Percentiles rank a stretch among this genome's conserved stretches.
Evolutionary conservation across 192 early-diverging fungal genomes (phyloP).

Genomic region (Dimargaris cristalligena): DNA sequence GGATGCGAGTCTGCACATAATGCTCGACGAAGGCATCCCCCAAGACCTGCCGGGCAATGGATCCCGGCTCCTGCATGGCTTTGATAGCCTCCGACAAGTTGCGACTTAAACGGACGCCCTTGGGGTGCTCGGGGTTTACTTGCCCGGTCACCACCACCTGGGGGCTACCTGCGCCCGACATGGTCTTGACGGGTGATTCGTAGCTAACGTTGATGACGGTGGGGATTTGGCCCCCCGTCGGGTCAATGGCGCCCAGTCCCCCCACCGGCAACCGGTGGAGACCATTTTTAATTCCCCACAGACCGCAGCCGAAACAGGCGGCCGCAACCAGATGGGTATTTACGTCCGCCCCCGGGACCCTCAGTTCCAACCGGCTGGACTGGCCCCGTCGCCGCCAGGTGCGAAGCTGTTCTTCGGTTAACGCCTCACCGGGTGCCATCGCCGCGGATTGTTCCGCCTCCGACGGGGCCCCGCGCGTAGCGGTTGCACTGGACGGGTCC

Average conservation of each 20-base stretch:
- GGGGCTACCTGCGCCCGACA: slow-evolving; percentile 19
- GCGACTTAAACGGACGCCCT: slow-evolving; percentile 12
- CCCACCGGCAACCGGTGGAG: slow-evolving; percentile 29
- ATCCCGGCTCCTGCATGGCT: slow-evolving; percentile 43
- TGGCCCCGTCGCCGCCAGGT: too few relatives aligned
- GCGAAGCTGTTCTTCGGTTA: too few relatives aligned
- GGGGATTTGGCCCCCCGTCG: slow-evolving; percentile 11
- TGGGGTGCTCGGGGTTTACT: not conserved
- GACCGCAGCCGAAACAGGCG: slow-evolving; percentile 49
- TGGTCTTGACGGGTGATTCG: slow-evolving; percentile 14
- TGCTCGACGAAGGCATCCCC: slow-evolving; percentile 66
- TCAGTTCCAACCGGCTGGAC: slow-evolving; percentile 59
- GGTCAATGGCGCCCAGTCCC: slow-evolving; percentile 11
- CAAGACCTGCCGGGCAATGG: slow-evolving; percentile 49
- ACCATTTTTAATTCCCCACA: slow-evolving; percentile 46
- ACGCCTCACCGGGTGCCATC: not conserved
- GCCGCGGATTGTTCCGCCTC: not conserved
- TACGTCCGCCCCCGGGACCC: slow-evolving; percentile 68
- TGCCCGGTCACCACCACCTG: slow-evolving; percentile 17
- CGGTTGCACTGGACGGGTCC: not conserved
- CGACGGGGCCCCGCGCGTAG: too few relatives aligned
- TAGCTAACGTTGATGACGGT: not conserved
- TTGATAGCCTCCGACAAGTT: slow-evolving; percentile 46
- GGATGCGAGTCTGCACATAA: slow-evolving; percentile 45
- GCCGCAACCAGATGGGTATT: slow-evolving; percentile 62